phyloP scores from a whole-genome alignment of 169 alveolate genomes.

The Cryptosporidium andersoni region DNA sequence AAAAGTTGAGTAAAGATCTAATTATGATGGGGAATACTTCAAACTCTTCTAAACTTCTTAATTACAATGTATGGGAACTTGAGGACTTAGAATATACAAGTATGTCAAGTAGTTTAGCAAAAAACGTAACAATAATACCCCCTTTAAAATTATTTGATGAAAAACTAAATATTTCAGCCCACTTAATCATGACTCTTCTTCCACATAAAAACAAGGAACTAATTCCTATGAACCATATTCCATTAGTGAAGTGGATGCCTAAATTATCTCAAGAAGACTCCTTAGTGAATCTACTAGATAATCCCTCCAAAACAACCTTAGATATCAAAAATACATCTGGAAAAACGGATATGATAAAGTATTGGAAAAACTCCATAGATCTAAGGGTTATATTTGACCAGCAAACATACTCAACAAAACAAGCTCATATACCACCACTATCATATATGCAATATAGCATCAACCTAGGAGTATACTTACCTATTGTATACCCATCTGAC shows the following conservation, averaged over 20 bases:
- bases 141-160: slow-evolving; percentile 25
- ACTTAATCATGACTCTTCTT: slow-evolving; percentile 24
- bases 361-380: slow-evolving; percentile 76
- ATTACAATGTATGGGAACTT: slow-evolving; percentile 30
- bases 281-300: slow-evolving; percentile 64
- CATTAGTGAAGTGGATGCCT: slow-evolving; percentile 33
- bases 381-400: slow-evolving; percentile 72
- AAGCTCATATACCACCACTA: slow-evolving; percentile 74
- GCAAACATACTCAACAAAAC: slow-evolving; percentile 66
- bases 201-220: slow-evolving; percentile 24
- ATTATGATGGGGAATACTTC: slow-evolving; percentile 57
- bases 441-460: slow-evolving; percentile 74
- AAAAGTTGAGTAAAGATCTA: slow-evolving; percentile 66
- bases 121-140: slow-evolving; percentile 17
- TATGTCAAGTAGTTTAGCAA: slow-evolving; percentile 11
- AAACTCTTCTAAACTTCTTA: slow-evolving; percentile 46
- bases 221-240: slow-evolving; percentile 29
- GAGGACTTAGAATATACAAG: slow-evolving; percentile 6
- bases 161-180: slow-evolving; percentile 18
- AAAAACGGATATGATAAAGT: slow-evolving; percentile 58
- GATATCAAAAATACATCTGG: slow-evolving; percentile 33
- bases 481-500: slow-evolving; percentile 75
- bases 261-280: slow-evolving; percentile 71
- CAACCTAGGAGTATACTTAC: slow-evolving; percentile 69
- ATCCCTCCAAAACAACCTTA: slow-evolving; percentile 2